Evolutionary conservation across 2,329 filamentous ascomycete genomes (phyloP).

Genomic region (Penicillium sclerotigenum): DNA sequence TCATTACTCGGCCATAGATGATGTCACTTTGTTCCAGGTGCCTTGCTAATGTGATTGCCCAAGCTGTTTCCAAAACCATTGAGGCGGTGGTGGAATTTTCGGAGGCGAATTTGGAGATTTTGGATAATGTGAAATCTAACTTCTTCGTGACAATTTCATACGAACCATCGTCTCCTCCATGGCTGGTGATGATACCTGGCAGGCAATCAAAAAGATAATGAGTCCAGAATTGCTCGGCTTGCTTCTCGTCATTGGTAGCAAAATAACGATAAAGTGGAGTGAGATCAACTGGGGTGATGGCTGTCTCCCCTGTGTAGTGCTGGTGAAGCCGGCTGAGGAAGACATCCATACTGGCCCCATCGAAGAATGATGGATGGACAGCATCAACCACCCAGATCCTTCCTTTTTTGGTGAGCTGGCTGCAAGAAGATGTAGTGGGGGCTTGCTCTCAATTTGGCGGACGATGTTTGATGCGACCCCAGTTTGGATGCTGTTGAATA

Average conservation of each 20-base stretch:
- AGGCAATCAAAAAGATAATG: neutral
- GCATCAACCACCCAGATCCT: constrained; percentile 6
- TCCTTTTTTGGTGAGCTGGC: neutral
- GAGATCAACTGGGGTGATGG: neutral
- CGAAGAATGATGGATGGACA: constrained; percentile 16
- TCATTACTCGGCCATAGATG: constrained; percentile 3
- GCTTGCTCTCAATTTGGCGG: neutral
- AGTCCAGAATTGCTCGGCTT: neutral
- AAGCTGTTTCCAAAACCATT: constrained; percentile 2
- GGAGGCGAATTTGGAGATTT: neutral
- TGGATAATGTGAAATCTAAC: neutral
- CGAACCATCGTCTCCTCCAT: neutral
- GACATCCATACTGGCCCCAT: constrained; percentile 11
- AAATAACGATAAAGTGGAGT: constrained; percentile 1
- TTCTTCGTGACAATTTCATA: neutral
- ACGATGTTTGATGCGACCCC: neutral
- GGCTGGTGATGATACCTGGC: neutral
- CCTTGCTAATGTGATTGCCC: neutral
- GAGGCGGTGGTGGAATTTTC: neutral
- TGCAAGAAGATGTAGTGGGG: neutral
- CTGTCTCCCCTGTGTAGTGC: constrained; percentile 10
- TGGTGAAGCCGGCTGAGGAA: constrained; percentile 9
- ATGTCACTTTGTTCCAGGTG: neutral
- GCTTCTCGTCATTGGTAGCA: neutral
- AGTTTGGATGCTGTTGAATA: neutral